These are phyloP conservation scores for Phoma sp. DNA, from an alignment of 2,329 filamentous ascomycete genomes.

Conservation along the genomic window DNA sequence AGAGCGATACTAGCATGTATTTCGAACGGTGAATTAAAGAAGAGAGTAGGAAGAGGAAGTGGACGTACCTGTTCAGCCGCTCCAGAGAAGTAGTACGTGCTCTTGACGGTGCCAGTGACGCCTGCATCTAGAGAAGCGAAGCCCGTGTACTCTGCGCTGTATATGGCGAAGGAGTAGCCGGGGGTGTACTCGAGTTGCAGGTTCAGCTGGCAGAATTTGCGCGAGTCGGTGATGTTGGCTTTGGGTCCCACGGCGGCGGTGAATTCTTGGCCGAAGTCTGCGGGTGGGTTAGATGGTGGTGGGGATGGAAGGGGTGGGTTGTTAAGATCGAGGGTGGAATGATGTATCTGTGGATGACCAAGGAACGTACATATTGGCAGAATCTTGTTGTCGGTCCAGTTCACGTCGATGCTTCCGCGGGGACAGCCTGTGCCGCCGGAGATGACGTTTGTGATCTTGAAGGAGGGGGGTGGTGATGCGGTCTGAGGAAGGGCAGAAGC, in stretches of 20 bases:
- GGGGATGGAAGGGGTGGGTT: not conserved
- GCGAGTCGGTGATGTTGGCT: constrained; percentile 33
- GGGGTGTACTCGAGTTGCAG: constrained; percentile 40
- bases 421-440: constrained; percentile 46
- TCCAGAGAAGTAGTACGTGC: constrained; percentile 48
- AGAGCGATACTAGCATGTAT: not conserved
- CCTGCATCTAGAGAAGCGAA: constrained; percentile 45
- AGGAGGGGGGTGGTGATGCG: constrained; percentile 30
- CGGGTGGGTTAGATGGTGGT: not conserved
- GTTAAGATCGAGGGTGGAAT: not conserved
- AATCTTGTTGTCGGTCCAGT: constrained; percentile 38
- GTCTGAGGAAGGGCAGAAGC: constrained; percentile 11
- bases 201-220: constrained; percentile 50
- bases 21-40: too few relatives aligned
- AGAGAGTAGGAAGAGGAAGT: too few relatives aligned
- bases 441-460: constrained; percentile 41
- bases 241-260: constrained; percentile 38
- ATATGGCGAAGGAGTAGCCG: constrained; percentile 48
- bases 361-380: constrained; percentile 40
- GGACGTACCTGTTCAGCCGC: constrained; percentile 33
- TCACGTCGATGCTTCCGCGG: constrained; percentile 44
- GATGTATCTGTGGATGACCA: not conserved
- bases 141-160: constrained; percentile 44
- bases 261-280: constrained; percentile 43
- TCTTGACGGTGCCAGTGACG: constrained; percentile 43